Evolutionary conservation across 2,329 filamentous ascomycete species (phyloP), one percentile per base, ranked within the genome.

Genomic region (Cadophora sp.): DNA sequence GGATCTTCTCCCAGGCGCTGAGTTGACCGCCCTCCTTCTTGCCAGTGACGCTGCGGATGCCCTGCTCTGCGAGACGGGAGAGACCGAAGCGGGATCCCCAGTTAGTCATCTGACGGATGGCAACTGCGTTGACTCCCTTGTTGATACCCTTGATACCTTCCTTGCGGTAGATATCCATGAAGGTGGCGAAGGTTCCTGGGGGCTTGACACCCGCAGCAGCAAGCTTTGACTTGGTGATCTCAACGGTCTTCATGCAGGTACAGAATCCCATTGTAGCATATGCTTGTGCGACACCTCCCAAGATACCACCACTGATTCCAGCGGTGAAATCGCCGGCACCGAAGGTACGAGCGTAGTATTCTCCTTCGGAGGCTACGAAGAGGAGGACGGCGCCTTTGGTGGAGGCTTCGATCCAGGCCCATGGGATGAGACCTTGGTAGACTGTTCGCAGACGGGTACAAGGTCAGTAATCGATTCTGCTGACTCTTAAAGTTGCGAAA

Each of bases 221-320:
- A 79, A 96, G 86, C 88, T 98, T 98, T 87, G 96, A 92, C 85
- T 97, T 97, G 79, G 96, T 99, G 83, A 99, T 99, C 83, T 99
- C 96, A 74, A 98, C 96, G 72, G 96, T 99, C 90, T 99, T 99
- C 96, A 99, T 99, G 89, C 96, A 99, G 71, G 96, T 99, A 84
- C 96, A 99, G 90, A 99, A 99, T 75, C 96, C 96, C 95, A 99
- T 99, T 80, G 96, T 99, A 74, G 96, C 96, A 81, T 99, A 99
- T 69, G 96, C 96, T 85, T 99, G 96, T 58, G 95, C 96, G 68
- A 99, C 90, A 87, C 96, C 96, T 80, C 96, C 96, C 26, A 90
- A 87, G 86, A 99, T 93, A 82, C 96, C 96, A 78, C 96, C 96
- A 37, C 86, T 80, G 83, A 99, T 98, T 79, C 96, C 96, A 75